Conservation (phyloP, 305 asterid species). For the Fraxinus sp. region DNA sequence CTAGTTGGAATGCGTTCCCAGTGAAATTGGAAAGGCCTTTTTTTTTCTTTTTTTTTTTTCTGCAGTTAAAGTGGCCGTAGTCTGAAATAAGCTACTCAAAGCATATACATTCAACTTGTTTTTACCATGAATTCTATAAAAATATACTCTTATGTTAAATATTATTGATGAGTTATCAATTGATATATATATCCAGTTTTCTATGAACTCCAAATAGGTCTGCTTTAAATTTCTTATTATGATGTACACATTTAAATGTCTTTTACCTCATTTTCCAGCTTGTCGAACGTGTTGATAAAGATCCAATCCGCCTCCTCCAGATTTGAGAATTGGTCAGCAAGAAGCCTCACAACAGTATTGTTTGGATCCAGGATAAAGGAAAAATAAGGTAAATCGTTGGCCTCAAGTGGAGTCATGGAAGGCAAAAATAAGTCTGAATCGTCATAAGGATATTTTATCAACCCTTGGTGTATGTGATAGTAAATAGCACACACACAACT, state of each 20-base stretch:
- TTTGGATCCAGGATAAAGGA: slow-evolving; percentile 21
- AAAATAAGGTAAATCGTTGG: slow-evolving; percentile 37
- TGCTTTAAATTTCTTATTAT: background rate
- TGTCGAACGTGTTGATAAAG: slow-evolving; percentile 42
- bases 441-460: slow-evolving; percentile 24
- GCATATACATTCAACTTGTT: background rate
- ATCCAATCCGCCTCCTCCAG: slow-evolving; percentile 39
- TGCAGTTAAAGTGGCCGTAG: background rate
- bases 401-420: slow-evolving; percentile 24
- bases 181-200: background rate
- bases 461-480: slow-evolving; percentile 30
- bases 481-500: slow-evolving; percentile 25
- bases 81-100: background rate
- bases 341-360: slow-evolving; percentile 16
- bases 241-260: background rate
- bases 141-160: background rate
- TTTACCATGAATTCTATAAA: background rate
- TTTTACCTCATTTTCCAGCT: slow-evolving; percentile 39
- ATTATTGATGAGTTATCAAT: background rate
- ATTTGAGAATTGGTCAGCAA: slow-evolving; percentile 26
- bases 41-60: background rate
- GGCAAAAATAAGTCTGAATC: slow-evolving; percentile 19
- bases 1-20: too few relatives aligned
- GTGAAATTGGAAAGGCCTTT: background rate
- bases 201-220: background rate